Conservation (phyloP, 768 basidiomycete species). For the Trametes meyenii region DNA sequence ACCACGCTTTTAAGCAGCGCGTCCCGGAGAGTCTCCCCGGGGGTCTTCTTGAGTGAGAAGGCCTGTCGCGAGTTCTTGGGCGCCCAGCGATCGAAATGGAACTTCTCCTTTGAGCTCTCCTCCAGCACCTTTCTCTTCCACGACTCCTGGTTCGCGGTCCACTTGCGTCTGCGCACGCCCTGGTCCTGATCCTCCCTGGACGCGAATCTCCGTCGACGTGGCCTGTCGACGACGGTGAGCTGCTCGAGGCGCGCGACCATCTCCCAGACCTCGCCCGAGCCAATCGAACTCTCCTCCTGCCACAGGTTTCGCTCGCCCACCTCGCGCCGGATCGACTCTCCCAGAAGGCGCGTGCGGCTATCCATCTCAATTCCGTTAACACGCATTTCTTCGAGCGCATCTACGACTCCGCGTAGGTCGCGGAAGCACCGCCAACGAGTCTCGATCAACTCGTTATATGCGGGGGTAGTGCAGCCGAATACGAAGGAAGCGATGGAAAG, state of each 20-base stretch:
- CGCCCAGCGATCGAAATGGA: neutral
- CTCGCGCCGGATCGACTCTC: conserved; percentile 66
- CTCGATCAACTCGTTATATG: conserved; percentile 86
- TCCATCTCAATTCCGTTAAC: conserved; percentile 76
- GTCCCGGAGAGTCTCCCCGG: neutral
- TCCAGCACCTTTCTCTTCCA: conserved; percentile 12
- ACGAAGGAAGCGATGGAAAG: conserved; percentile 82
- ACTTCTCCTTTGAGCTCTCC: conserved; percentile 6
- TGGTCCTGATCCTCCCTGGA: neutral
- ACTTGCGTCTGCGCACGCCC: neutral
- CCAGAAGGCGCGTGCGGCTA: conserved; percentile 57
- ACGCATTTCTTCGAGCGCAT: conserved; percentile 79
- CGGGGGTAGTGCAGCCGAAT: conserved; percentile 84
- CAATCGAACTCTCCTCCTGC: conserved; percentile 51
- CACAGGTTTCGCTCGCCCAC: conserved; percentile 57
- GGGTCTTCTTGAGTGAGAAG: neutral
- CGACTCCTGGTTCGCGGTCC: conserved; percentile 8
- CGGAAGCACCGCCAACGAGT: conserved; percentile 85
- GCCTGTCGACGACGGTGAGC: conserved; percentile 29
- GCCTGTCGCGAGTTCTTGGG: neutral
- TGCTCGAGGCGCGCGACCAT: conserved; percentile 56
- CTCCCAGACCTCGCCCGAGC: conserved; percentile 52
- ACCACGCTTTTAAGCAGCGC: neutral
- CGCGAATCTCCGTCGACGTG: neutral
- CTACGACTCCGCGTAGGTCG: conserved; percentile 76